Percentiles rank a stretch among this genome's conserved stretches.
Conservation (phyloP, 1,284 basidiomycete species). For the Neolentinus lepideus region DNA sequence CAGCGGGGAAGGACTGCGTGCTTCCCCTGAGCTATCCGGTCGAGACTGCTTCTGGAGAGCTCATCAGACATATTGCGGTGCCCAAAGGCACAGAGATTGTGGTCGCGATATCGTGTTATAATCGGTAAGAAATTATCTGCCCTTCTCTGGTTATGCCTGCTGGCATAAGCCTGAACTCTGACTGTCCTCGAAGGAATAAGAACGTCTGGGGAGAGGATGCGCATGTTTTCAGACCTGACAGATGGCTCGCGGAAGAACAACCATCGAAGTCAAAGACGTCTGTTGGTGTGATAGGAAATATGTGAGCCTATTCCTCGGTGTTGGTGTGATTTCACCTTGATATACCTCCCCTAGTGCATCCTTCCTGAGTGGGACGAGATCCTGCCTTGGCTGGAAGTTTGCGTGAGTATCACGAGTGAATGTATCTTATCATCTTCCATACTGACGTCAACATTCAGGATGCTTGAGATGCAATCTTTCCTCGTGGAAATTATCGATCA, state of each 20-base stretch:
- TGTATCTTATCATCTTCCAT: neutral
- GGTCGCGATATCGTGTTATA: neutral
- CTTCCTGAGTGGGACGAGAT: neutral
- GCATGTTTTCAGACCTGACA: neutral
- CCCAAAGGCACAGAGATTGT: neutral
- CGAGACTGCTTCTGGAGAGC: neutral
- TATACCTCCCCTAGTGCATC: neutral
- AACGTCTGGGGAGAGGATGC: neutral
- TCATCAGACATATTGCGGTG: neutral
- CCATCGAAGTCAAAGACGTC: neutral
- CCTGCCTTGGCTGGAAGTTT: neutral
- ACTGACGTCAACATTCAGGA: neutral
- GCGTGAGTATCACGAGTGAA: neutral
- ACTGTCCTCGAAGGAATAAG: too few relatives aligned
- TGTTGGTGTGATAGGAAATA: neutral
- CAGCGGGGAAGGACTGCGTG: neutral
- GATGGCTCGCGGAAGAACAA: neutral
- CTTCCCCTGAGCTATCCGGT: neutral
- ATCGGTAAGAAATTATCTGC: too few relatives aligned
- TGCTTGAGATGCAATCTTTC: neutral
- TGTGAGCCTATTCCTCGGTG: neutral
- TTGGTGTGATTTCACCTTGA: too few relatives aligned
- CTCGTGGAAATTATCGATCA: neutral
- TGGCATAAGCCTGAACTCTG: too few relatives aligned
- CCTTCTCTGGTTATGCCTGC: too few relatives aligned